Evolutionary conservation across 2,329 filamentous ascomycete species (phyloP).

Genomic region (Ascochyta koolunga): DNA sequence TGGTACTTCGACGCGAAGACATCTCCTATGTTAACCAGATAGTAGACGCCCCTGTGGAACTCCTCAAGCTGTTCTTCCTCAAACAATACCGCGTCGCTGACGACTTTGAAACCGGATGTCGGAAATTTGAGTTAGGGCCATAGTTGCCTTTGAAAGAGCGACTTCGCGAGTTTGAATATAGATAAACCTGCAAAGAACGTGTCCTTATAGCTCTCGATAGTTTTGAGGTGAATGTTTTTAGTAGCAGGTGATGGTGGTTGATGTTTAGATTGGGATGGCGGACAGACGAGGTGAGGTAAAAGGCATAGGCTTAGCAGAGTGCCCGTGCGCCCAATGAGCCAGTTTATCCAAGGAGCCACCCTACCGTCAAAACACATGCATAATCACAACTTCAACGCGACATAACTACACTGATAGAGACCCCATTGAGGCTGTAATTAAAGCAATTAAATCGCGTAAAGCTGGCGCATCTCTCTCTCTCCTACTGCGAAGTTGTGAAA

Average conservation of each 20-base stretch:
- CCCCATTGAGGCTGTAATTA: conserved; percentile 8
- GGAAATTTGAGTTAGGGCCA: conserved; percentile 23
- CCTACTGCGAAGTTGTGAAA: conserved; percentile 4
- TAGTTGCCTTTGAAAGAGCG: conserved; percentile 16
- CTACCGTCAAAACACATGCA: background rate
- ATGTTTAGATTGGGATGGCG: conserved; percentile 14
- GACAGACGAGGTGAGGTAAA: conserved; percentile 10
- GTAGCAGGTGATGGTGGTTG: conserved; percentile 14
- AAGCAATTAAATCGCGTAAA: conserved; percentile 4
- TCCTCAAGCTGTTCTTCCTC: conserved; percentile 21
- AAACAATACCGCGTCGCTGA: conserved; percentile 15
- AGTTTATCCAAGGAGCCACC: background rate
- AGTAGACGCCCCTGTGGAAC: conserved; percentile 14
- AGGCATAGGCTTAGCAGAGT: conserved; percentile 10
- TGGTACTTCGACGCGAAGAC: conserved; percentile 13
- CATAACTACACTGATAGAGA: conserved; percentile 9
- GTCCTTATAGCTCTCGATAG: conserved; percentile 8
- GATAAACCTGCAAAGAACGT: conserved; percentile 12
- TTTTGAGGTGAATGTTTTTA: conserved; percentile 10
- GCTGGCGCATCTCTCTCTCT: background rate
- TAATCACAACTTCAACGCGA: conserved; percentile 3
- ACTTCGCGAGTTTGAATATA: conserved; percentile 16
- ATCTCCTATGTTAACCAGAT: conserved; percentile 20
- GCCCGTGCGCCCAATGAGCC: conserved; percentile 8
- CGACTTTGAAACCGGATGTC: conserved; percentile 17